Percentiles rank a stretch among this genome's conserved stretches.
Conservation (phyloP, 495 filamentous ascomycete species). For the Aspergillus conjunctus region DNA sequence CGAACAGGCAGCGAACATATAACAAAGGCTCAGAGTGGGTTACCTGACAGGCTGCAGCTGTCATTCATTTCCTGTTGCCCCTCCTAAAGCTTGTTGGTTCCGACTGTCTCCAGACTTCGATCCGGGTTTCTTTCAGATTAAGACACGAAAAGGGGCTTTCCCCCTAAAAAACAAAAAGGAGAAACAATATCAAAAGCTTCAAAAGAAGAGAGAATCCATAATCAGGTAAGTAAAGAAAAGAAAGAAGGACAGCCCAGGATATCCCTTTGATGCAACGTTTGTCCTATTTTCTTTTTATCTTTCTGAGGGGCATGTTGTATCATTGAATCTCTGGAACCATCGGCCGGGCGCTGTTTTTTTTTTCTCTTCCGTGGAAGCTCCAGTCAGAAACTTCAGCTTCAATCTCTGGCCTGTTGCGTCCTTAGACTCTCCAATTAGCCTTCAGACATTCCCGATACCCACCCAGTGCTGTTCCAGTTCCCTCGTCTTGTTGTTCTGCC, state of each 20-base stretch:
- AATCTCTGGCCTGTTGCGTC: conserved; percentile 20
- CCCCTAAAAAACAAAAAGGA: background rate
- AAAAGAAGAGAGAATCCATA: conserved; percentile 4
- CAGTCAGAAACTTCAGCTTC: conserved; percentile 16
- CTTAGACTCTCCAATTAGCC: conserved; percentile 31
- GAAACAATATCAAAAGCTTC: background rate
- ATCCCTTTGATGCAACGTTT: conserved; percentile 18
- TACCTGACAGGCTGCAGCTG: background rate
- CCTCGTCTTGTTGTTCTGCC: background rate
- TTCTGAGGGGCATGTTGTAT: background rate
- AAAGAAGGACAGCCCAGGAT: conserved; percentile 2
- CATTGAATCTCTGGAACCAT: conserved; percentile 14
- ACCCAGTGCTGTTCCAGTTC: conserved; percentile 16
- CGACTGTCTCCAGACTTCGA: background rate
- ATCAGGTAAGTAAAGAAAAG: conserved; percentile 1
- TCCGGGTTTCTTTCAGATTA: background rate
- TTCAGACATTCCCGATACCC: conserved; percentile 25
- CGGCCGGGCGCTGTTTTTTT: conserved; percentile 13
- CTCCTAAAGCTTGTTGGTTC: conserved; percentile 24
- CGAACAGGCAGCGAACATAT: background rate
- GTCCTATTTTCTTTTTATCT: conserved; percentile 10
- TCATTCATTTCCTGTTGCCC: conserved; percentile 17
- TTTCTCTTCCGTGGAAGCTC: conserved; percentile 6
- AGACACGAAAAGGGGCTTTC: background rate
- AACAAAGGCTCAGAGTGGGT: background rate